Evolutionary conservation across 2,329 filamentous ascomycete species (phyloP).

Genomic region (Claviceps monticola): DNA sequence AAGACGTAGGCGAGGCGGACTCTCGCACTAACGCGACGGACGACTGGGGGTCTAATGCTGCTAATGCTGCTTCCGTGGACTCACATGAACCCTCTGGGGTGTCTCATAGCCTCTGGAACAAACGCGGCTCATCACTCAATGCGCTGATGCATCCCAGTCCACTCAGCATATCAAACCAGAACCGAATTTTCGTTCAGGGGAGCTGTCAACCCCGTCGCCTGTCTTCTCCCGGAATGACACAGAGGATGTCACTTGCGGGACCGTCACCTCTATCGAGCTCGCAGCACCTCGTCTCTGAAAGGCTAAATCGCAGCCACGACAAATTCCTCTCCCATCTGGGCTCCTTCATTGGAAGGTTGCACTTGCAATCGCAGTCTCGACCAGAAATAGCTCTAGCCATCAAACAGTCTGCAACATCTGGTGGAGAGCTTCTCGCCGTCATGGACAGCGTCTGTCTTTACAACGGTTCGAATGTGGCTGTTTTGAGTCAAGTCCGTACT

Average conservation of each 20-base stretch:
- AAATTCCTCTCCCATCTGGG: conserved; percentile 80
- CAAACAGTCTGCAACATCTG: conserved; percentile 69
- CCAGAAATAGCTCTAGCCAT: conserved; percentile 72
- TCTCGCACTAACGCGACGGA: conserved; percentile 21
- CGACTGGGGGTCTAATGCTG: conserved; percentile 13
- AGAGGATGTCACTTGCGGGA: conserved; percentile 64
- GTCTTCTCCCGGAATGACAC: conserved; percentile 45
- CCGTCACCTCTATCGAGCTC: conserved; percentile 48
- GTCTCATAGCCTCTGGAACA: conserved; percentile 23
- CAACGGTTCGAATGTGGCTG: conserved; percentile 52
- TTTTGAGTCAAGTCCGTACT: conserved; percentile 54
- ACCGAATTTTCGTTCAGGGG: conserved; percentile 22
- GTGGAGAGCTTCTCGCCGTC: conserved; percentile 63
- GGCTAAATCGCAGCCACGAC: conserved; percentile 69
- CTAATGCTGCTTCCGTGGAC: conserved; percentile 21
- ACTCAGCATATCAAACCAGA: conserved; percentile 16
- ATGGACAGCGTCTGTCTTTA: conserved; percentile 73
- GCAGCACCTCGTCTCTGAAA: conserved; percentile 69
- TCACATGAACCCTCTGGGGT: conserved; percentile 23
- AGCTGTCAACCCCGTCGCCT: conserved; percentile 29
- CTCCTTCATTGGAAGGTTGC: conserved; percentile 79
- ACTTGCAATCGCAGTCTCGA: conserved; percentile 83
- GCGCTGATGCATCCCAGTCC: conserved; percentile 16
- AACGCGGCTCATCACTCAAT: conserved; percentile 33
- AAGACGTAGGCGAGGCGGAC: conserved; percentile 23